phyloP scores from a whole-genome alignment of 192 early-diverging fungal genomes.

The Podila clonocystis region DNA sequence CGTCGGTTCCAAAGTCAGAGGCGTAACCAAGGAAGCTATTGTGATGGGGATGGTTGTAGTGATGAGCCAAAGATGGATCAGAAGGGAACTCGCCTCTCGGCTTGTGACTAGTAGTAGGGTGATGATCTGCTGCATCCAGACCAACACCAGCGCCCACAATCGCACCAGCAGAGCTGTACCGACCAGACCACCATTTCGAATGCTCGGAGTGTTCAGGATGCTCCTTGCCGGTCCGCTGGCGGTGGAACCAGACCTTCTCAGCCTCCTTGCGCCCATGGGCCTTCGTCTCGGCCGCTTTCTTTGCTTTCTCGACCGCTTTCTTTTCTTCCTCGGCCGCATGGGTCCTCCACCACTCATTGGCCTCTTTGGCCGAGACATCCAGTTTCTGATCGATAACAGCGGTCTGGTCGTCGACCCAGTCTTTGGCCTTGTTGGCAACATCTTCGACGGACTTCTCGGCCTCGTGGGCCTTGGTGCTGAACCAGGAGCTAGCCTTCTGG shows the following conservation, averaged over 20 bases:
- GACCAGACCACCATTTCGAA: conserved; percentile 21
- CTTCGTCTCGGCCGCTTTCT: background rate
- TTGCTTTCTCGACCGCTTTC: background rate
- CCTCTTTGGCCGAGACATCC: conserved; percentile 18
- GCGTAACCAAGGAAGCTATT: background rate
- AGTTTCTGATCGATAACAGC: conserved; percentile 21
- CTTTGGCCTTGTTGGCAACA: conserved; percentile 26
- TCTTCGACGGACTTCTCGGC: conserved; percentile 25
- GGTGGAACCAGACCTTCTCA: conserved; percentile 10
- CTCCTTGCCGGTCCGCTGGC: background rate
- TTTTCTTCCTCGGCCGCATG: conserved; percentile 7
- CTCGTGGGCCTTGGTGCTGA: conserved; percentile 28
- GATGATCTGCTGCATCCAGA: background rate
- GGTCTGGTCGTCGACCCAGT: conserved; percentile 14
- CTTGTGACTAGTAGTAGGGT: background rate
- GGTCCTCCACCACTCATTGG: conserved; percentile 32
- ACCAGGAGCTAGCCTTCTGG: conserved; percentile 19
- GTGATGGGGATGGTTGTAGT: background rate
- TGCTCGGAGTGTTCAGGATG: conserved; percentile 6
- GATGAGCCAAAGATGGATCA: background rate
- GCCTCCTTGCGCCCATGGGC: background rate
- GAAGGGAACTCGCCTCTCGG: conserved; percentile 17
- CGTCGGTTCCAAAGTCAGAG: no score
- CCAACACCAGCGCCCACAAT: background rate
- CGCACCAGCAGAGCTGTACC: background rate